These are phyloP conservation scores for Geosmithia flava DNA, from an alignment of 2,329 filamentous ascomycete species.

Conservation along the genomic window DNA sequence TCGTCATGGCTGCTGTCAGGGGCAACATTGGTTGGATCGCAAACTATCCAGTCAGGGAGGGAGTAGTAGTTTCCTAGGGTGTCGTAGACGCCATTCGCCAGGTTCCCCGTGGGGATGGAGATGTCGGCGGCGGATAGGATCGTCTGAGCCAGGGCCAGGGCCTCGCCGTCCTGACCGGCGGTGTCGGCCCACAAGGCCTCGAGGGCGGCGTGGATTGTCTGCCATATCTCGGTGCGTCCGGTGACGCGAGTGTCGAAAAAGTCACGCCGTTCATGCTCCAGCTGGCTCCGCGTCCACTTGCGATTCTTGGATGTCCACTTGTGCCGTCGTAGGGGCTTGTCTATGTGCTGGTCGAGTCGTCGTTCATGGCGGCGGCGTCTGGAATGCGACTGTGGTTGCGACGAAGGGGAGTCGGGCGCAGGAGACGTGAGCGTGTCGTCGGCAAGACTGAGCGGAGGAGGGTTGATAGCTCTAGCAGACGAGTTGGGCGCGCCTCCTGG, in stretches of 20 bases:
- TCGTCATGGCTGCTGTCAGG: conserved; percentile 11
- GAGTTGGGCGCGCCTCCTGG: conserved; percentile 34
- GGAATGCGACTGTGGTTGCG: conserved; percentile 7
- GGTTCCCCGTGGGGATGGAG: conserved; percentile 59
- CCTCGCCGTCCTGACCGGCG: conserved; percentile 19
- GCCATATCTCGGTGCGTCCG: conserved; percentile 69
- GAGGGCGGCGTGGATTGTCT: conserved; percentile 55
- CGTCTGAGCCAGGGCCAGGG: conserved; percentile 59
- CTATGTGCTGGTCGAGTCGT: conserved; percentile 52
- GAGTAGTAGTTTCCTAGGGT: conserved; percentile 57
- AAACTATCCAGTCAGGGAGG: conserved; percentile 55
- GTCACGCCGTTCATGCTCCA: conserved; percentile 61
- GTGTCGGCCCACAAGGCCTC: conserved; percentile 53
- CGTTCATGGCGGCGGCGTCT: conserved; percentile 21
- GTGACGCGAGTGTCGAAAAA: conserved; percentile 89
- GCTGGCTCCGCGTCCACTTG: conserved; percentile 55
- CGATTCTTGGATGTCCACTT: conserved; percentile 49
- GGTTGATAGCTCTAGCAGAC: conserved; percentile 42
- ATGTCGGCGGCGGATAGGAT: conserved; percentile 70
- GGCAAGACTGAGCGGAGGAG: conserved; percentile 17
- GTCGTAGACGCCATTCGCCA: conserved; percentile 63
- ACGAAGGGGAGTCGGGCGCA: neutral
- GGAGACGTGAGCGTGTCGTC: conserved; percentile 3
- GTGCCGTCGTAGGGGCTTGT: conserved; percentile 54
- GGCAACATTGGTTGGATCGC: conserved; percentile 46